Evolutionary conservation across 129 eudicot species (phyloP).

Genomic region (Smallanthus sonchifolius): DNA sequence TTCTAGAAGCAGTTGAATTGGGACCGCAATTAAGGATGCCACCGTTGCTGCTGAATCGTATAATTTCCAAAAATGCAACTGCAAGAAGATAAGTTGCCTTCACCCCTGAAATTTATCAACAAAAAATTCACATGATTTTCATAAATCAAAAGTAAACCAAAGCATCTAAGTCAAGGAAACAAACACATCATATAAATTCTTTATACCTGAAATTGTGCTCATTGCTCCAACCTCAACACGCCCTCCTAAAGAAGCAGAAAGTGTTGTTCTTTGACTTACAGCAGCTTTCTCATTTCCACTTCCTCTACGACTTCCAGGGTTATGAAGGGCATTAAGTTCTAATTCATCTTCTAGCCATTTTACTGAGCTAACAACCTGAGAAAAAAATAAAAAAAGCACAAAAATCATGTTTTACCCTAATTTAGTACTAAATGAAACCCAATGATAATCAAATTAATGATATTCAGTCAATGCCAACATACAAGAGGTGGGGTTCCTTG

Average conservation of each 20-base stretch:
- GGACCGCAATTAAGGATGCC: slow-evolving; percentile 88
- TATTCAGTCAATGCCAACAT: slow-evolving; percentile 35
- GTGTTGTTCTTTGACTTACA: slow-evolving; percentile 82
- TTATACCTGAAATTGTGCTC: slow-evolving; percentile 88
- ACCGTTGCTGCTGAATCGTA: slow-evolving; percentile 95
- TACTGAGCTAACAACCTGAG: slow-evolving; percentile 97
- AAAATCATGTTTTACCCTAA: slow-evolving; percentile 15
- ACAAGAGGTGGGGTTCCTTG: slow-evolving; percentile 99
- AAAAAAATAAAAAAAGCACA: background rate
- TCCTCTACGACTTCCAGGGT: slow-evolving; percentile 94
- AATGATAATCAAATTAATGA: background rate
- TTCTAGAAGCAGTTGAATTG: slow-evolving; percentile 62
- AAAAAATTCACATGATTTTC: slow-evolving; percentile 12
- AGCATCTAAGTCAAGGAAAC: background rate
- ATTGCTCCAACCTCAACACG: slow-evolving; percentile 90
- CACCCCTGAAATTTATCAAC: slow-evolving; percentile 53
- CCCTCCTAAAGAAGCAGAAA: slow-evolving; percentile 95
- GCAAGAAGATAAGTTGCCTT: slow-evolving; percentile 98
- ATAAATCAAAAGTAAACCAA: slow-evolving; percentile 2
- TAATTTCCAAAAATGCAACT: slow-evolving; percentile 88
- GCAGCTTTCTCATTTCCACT: slow-evolving; percentile 99
- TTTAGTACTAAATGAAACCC: slow-evolving; percentile 5
- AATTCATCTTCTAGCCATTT: slow-evolving; percentile 99
- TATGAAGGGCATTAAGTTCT: slow-evolving; percentile 99
- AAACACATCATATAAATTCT: background rate